A percentile compares a stretch with the other conserved stretches of the same genome.
Conservation (phyloP, 2,329 filamentous ascomycete species). For the Akanthomyces lecanii region DNA sequence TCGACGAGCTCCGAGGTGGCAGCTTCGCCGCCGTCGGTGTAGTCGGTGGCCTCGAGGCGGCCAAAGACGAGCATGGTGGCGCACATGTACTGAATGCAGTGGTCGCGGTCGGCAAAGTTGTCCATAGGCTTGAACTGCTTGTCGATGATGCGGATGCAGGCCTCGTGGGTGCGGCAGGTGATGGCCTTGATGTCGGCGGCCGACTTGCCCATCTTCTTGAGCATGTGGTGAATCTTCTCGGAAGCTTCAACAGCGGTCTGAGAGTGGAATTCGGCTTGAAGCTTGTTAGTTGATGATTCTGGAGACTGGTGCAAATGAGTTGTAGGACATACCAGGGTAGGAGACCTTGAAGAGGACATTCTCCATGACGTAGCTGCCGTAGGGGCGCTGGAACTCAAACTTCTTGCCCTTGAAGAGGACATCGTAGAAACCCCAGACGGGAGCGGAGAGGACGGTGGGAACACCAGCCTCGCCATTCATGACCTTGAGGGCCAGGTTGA, state of each 20-base stretch:
- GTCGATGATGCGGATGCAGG: slow-evolving; percentile 98
- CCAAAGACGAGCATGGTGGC: slow-evolving; percentile 93
- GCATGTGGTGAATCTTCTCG: slow-evolving; percentile 79
- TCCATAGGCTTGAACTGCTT: slow-evolving; percentile 99
- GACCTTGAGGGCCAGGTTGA: slow-evolving; percentile 87
- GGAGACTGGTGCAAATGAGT: neutral
- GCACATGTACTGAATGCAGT: slow-evolving; percentile 99
- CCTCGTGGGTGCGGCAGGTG: slow-evolving; percentile 95
- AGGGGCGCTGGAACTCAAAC: slow-evolving; percentile 93
- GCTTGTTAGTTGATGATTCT: neutral
- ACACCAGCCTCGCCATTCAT: slow-evolving; percentile 87
- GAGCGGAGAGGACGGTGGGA: slow-evolving; percentile 87
- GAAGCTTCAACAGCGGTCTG: slow-evolving; percentile 97
- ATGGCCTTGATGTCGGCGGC: slow-evolving; percentile 91
- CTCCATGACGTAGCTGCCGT: slow-evolving; percentile 99
- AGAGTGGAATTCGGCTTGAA: slow-evolving; percentile 85
- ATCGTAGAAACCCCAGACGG: slow-evolving; percentile 97
- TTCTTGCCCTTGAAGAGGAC: slow-evolving; percentile 94
- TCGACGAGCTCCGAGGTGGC: slow-evolving; percentile 87
- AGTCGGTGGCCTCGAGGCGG: slow-evolving; percentile 88
- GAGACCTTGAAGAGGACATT: slow-evolving; percentile 99
- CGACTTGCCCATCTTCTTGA: slow-evolving; percentile 81
- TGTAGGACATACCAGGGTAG: slow-evolving; percentile 68
- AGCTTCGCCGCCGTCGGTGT: slow-evolving; percentile 87
- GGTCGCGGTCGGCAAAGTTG: slow-evolving; percentile 98